These are phyloP conservation scores for Colletotrichum tamarilloi DNA, from an alignment of 2,329 filamentous ascomycete genomes.

Conservation along the genomic window DNA sequence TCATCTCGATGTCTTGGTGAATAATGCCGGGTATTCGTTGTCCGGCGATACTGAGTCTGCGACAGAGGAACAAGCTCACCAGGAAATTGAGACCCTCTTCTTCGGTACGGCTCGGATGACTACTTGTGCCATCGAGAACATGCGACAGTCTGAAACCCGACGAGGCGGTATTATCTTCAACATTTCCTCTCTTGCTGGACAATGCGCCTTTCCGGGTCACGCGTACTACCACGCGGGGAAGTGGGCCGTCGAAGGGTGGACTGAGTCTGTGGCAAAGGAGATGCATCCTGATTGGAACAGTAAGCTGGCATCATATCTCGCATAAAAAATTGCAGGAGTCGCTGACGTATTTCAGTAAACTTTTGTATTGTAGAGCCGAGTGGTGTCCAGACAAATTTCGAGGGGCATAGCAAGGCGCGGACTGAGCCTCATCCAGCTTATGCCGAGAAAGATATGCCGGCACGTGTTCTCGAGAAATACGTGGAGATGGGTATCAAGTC, in stretches of 20 bases:
- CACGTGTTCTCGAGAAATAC: conserved; percentile 41
- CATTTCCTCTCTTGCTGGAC: conserved; percentile 37
- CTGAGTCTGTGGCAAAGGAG: conserved; percentile 38
- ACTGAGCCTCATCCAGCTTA: conserved; percentile 52
- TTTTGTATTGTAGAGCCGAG: conserved; percentile 56
- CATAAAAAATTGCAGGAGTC: no score
- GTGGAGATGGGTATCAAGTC: conserved; percentile 22
- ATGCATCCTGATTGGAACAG: conserved; percentile 40
- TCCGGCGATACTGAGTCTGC: conserved; percentile 44
- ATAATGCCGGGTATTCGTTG: conserved; percentile 46
- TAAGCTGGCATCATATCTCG: neutral
- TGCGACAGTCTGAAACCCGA: conserved; percentile 45
- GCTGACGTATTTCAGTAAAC: conserved; percentile 46
- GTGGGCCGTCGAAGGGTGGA: conserved; percentile 41
- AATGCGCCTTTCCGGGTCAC: conserved; percentile 37
- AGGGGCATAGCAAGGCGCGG: conserved; percentile 35
- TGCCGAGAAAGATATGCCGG: conserved; percentile 44
- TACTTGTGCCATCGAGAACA: conserved; percentile 48
- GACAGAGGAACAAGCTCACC: conserved; percentile 38
- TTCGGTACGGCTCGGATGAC: conserved; percentile 54
- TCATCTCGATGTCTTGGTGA: conserved; percentile 47
- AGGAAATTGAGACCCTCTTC: conserved; percentile 55
- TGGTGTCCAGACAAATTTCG: conserved; percentile 50
- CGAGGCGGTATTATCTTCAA: conserved; percentile 41
- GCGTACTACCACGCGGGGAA: conserved; percentile 40